Evolutionary conservation across 2,329 filamentous ascomycete genomes (phyloP).

Genomic region (Penicillium brasilianum): DNA sequence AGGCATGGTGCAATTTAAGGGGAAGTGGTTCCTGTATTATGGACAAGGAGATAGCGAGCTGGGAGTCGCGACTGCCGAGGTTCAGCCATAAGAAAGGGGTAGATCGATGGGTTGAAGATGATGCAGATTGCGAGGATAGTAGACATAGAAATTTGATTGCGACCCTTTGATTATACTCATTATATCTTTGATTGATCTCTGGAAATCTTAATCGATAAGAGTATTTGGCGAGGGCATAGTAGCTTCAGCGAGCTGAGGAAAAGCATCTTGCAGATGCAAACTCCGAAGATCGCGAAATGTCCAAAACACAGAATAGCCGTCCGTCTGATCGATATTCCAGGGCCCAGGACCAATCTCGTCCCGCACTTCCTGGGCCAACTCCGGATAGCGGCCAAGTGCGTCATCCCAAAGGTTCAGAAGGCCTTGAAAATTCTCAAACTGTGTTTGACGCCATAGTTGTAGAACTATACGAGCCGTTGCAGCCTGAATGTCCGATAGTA

Average conservation of each 20-base stretch:
- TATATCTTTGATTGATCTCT: neutral
- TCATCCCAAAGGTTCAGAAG: neutral
- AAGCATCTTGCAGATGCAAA: constrained; percentile 7
- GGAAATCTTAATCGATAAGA: neutral
- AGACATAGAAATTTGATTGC: neutral
- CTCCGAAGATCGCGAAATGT: constrained; percentile 10
- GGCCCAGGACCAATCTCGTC: constrained; percentile 5
- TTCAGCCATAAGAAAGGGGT: neutral
- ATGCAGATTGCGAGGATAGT: neutral
- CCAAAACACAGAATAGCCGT: constrained; percentile 9
- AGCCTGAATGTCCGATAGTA: neutral
- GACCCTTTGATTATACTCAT: neutral
- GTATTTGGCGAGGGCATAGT: neutral
- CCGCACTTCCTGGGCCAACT: neutral
- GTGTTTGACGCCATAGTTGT: neutral
- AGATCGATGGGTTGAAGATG: neutral
- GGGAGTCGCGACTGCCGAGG: constrained; percentile 4
- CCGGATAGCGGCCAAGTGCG: neutral
- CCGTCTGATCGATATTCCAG: constrained; percentile 9
- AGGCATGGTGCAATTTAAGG: constrained; percentile 1
- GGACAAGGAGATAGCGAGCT: constrained; percentile 6
- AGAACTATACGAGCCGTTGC: neutral
- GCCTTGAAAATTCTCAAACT: neutral
- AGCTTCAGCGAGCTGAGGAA: constrained; percentile 1
- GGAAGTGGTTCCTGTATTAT: neutral